These are phyloP conservation scores for Umbellularia californica DNA, from an alignment of 164 flowering plant species.

Conservation along the genomic window DNA sequence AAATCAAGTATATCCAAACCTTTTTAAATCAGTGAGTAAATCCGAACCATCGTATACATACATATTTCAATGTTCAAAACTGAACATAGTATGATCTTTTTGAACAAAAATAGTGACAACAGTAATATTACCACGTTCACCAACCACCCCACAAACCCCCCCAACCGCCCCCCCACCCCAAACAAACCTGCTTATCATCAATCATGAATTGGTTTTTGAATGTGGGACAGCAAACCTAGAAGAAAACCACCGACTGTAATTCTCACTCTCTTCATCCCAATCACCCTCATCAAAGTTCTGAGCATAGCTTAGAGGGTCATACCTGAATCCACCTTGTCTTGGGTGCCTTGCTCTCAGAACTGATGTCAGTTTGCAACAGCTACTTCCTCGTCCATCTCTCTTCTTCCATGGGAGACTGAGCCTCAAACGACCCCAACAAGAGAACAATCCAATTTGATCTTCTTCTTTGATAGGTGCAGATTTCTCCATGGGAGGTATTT, in stretches of 20 bases:
- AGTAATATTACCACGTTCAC: background rate
- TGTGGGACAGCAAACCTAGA: conserved; percentile 35
- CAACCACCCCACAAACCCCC: background rate
- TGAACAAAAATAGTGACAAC: background rate
- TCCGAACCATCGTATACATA: background rate
- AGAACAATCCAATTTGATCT: conserved; percentile 11
- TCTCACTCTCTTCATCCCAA: conserved; percentile 24
- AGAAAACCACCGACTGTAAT: conserved; percentile 26
- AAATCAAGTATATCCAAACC: too few species aligned
- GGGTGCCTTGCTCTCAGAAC: conserved; percentile 13
- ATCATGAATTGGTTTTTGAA: conserved; percentile 1
- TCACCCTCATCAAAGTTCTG: conserved; percentile 48
- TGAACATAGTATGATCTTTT: background rate
- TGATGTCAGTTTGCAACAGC: background rate
- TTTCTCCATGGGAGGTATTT: conserved; percentile 9
- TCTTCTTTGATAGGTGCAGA: background rate
- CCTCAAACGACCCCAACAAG: conserved; percentile 40
- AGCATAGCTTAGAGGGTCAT: conserved; percentile 51
- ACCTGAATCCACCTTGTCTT: conserved; percentile 26
- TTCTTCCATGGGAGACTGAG: conserved; percentile 28
- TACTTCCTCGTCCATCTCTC: conserved; percentile 3
- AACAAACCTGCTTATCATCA: conserved; percentile 8
- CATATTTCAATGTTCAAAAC: background rate
- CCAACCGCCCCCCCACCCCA: too few species aligned
- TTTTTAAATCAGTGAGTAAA: too few species aligned